phyloP scores from a whole-genome alignment of 78 protist species.

The Planoprotostelium fungivorum region DNA sequence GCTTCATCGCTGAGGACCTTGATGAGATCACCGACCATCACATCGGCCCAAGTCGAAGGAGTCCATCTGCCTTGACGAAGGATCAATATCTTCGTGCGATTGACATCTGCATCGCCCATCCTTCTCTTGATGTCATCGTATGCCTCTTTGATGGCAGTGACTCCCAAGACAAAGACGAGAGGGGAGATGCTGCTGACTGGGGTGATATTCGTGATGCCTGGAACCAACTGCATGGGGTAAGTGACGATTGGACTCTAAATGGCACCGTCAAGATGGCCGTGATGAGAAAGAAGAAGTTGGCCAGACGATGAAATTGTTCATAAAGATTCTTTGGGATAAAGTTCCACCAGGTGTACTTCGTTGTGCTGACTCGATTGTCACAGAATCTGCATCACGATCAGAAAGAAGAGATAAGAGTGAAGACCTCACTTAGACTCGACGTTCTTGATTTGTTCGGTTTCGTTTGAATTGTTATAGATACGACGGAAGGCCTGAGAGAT shows the following conservation, averaged over 20 bases:
- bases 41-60: conserved; percentile 18
- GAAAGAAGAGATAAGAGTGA: not conserved
- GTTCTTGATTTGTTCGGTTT: not conserved
- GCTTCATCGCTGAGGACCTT: conserved; percentile 44
- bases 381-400: conserved; percentile 9
- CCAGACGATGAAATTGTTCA: conserved; percentile 68
- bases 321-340: conserved; percentile 67
- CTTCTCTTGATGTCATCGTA: conserved; percentile 64
- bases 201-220: conserved; percentile 64
- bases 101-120: not conserved
- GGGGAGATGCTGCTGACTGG: conserved; percentile 75
- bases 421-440: not conserved
- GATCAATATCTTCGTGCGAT: not conserved
- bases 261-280: conserved; percentile 44
- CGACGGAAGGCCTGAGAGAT: not conserved
- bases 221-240: conserved; percentile 58
- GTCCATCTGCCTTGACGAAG: not conserved
- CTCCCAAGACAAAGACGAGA: conserved; percentile 67
- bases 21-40: conserved; percentile 47
- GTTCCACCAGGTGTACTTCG: conserved; percentile 52
- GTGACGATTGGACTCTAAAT: too few relatives aligned
- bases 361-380: conserved; percentile 40
- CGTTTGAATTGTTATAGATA: not conserved
- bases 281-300: conserved; percentile 80
- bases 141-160: conserved; percentile 72